These are phyloP conservation scores for Micractinium sp. DNA, from an alignment of 139 green algal species.

Conservation along the genomic window DNA sequence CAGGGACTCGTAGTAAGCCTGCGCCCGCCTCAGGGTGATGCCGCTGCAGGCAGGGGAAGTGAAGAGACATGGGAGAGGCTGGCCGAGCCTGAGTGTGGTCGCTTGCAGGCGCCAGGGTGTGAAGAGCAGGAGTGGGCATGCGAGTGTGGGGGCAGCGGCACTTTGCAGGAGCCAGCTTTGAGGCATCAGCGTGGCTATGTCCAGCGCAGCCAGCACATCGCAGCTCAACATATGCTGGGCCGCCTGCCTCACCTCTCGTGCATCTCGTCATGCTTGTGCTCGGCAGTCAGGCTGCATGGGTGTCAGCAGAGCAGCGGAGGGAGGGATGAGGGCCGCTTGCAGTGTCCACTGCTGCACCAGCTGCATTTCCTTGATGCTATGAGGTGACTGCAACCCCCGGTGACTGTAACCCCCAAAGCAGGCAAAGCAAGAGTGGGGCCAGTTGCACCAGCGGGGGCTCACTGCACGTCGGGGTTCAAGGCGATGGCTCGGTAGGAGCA, in stretches of 20 bases:
- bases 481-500: constrained; percentile 10
- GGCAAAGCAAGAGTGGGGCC: too few species aligned
- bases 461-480: not conserved
- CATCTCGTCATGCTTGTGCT: constrained; percentile 5
- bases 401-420: too few species aligned
- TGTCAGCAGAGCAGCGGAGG: not conserved
- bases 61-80: too few species aligned
- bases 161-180: not conserved
- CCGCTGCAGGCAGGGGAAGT: not conserved
- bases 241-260: not conserved
- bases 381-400: too few species aligned
- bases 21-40: not conserved
- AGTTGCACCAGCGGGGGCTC: not conserved
- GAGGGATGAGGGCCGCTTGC: not conserved
- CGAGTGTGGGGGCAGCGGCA: too few species aligned
- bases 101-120: not conserved
- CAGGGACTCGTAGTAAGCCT: not conserved
- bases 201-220: too few species aligned
- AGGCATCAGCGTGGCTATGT: too few species aligned
- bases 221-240: too few species aligned
- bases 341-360: too few species aligned
- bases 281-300: not conserved
- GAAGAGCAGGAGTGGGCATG: not conserved
- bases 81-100: too few species aligned
- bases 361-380: too few species aligned